Evolutionary conservation across 1,284 basidiomycete species (phyloP).

Genomic region (Cryptococcus jaspeensis): DNA sequence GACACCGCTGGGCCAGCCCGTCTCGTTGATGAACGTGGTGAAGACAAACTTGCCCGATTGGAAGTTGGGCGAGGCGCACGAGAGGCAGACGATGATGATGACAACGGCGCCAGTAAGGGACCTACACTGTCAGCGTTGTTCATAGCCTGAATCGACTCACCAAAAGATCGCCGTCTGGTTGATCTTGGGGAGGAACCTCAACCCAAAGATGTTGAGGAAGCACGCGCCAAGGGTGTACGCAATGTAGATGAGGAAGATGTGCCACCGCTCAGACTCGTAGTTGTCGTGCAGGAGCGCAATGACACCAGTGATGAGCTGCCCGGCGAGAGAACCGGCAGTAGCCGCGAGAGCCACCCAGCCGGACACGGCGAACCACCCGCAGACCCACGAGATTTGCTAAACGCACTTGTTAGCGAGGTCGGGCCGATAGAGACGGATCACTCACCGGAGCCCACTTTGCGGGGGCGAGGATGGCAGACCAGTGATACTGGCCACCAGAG

Average conservation of each 20-base stretch:
- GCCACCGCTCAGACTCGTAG: constrained; percentile 37
- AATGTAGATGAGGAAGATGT: constrained; percentile 40
- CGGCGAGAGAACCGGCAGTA: constrained; percentile 33
- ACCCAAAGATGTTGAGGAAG: constrained; percentile 41
- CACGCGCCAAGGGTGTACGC: constrained; percentile 35
- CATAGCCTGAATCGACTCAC: constrained; percentile 14
- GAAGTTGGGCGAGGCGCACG: constrained; percentile 43
- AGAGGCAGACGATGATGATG: constrained; percentile 50
- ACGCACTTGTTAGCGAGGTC: neutral
- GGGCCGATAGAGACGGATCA: neutral
- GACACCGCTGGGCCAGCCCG: constrained; percentile 54
- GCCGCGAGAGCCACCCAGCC: constrained; percentile 51
- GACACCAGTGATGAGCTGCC: constrained; percentile 46
- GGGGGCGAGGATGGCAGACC: constrained; percentile 43
- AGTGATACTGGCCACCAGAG: constrained; percentile 52
- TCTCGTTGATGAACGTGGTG: constrained; percentile 48
- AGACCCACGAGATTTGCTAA: constrained; percentile 28
- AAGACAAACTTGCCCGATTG: constrained; percentile 53
- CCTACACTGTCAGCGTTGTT: constrained; percentile 26
- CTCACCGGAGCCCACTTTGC: constrained; percentile 28
- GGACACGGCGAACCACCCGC: constrained; percentile 38
- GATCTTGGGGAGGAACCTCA: constrained; percentile 39
- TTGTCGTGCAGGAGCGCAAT: constrained; percentile 45
- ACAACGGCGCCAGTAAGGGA: constrained; percentile 48
- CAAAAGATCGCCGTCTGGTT: constrained; percentile 47